Percentiles rank a stretch among this genome's conserved stretches.
Evolutionary conservation across 768 basidiomycete genomes (phyloP).

Genomic region (Boletus bicolor): DNA sequence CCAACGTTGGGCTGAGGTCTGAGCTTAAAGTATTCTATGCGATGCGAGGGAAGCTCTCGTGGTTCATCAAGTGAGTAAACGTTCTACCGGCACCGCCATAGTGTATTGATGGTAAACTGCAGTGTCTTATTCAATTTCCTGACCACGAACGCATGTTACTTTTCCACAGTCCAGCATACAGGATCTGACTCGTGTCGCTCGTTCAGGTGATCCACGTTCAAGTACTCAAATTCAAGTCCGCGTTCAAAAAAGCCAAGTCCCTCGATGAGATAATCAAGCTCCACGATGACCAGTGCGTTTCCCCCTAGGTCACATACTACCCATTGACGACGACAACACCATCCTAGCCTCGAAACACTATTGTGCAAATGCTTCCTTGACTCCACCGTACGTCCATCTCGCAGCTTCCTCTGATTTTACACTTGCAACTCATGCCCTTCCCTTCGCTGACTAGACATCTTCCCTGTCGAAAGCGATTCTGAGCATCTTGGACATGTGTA

Average conservation of each 20-base stretch:
- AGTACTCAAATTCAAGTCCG: slow-evolving; percentile 56
- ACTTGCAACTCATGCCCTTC: not conserved
- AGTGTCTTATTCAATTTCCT: slow-evolving; percentile 70
- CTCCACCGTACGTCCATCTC: slow-evolving; percentile 43
- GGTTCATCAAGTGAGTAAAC: slow-evolving; percentile 78
- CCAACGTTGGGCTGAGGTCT: slow-evolving; percentile 32
- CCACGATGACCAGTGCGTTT: slow-evolving; percentile 67
- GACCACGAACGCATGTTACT: slow-evolving; percentile 58
- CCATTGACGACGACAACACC: not conserved
- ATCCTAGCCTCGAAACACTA: slow-evolving; percentile 55
- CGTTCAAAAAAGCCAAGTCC: slow-evolving; percentile 51
- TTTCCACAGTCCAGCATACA: not conserved
- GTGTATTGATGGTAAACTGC: slow-evolving; percentile 2
- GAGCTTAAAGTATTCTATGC: slow-evolving; percentile 73
- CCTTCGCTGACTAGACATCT: slow-evolving; percentile 46
- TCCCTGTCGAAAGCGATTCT: slow-evolving; percentile 63
- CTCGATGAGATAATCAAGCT: slow-evolving; percentile 73
- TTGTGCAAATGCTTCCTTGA: slow-evolving; percentile 63
- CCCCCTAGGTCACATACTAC: not conserved
- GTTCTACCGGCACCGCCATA: not conserved
- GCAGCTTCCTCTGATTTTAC: not conserved
- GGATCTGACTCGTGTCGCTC: not conserved
- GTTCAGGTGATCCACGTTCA: slow-evolving; percentile 66
- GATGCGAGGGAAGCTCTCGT: slow-evolving; percentile 71
- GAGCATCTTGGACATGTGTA: slow-evolving; percentile 68